These are phyloP conservation scores for Solanum sejunctum DNA, from an alignment of 257 asterid genomes.

Conservation along the genomic window DNA sequence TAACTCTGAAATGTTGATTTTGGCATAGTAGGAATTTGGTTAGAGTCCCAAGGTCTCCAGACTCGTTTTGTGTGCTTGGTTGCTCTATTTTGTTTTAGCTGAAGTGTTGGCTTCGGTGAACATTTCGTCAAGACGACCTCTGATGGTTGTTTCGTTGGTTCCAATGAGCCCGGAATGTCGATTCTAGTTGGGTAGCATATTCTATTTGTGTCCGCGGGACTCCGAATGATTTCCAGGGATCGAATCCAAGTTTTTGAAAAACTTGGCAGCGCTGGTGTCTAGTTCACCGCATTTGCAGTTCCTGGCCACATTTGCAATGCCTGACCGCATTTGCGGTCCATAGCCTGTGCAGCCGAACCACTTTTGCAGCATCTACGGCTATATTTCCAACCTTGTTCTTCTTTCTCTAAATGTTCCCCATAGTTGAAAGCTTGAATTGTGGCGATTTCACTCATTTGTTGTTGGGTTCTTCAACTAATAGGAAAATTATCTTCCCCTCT, in stretches of 20 bases:
- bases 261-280: not conserved
- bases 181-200: not conserved
- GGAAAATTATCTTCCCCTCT: not conserved
- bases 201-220: not conserved
- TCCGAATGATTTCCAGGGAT: not conserved
- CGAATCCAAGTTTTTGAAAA: not conserved
- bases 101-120: not conserved
- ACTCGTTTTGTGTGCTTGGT: not conserved
- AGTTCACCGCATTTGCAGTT: not conserved
- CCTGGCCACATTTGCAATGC: not conserved
- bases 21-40: not conserved
- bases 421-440: not conserved
- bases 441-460: not conserved
- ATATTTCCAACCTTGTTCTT: not conserved
- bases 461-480: not conserved
- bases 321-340: not conserved
- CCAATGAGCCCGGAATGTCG: not conserved
- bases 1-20: not conserved
- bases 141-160: not conserved
- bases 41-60: not conserved
- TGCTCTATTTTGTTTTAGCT: not conserved
- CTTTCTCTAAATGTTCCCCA: not conserved
- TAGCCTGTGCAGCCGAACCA: not conserved
- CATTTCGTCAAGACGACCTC: not conserved
- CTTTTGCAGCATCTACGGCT: not conserved